These are phyloP conservation scores for Saccharata proteae DNA, from an alignment of 2,329 filamentous ascomycete genomes.

Conservation along the genomic window DNA sequence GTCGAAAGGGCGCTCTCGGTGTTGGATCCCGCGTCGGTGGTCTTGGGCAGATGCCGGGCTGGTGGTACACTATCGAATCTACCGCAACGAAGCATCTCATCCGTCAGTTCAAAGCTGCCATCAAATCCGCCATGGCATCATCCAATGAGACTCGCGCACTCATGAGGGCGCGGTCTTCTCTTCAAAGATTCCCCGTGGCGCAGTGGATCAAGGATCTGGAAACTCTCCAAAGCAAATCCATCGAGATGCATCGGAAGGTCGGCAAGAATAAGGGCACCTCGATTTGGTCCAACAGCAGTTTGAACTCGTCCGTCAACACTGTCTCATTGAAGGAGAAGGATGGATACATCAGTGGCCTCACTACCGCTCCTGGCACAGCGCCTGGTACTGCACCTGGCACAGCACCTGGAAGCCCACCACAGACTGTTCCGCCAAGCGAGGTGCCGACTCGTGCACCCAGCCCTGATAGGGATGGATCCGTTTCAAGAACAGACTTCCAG, in stretches of 20 bases:
- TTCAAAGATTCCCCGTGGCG: slow-evolving; percentile 54
- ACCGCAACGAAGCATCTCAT: slow-evolving; percentile 50
- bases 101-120: slow-evolving; percentile 53
- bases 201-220: slow-evolving; percentile 56
- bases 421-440: slow-evolving; percentile 1
- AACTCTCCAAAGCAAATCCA: slow-evolving; percentile 47
- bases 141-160: slow-evolving; percentile 43
- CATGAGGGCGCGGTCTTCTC: slow-evolving; percentile 53
- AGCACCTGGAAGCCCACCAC: slow-evolving; percentile 8
- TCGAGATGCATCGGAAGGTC: slow-evolving; percentile 40
- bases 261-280: slow-evolving; percentile 11
- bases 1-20: slow-evolving; percentile 54
- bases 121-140: slow-evolving; percentile 48
- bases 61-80: slow-evolving; percentile 59
- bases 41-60: slow-evolving; percentile 57
- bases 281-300: slow-evolving; percentile 6
- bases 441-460: slow-evolving; percentile 1
- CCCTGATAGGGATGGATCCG: too few relatives aligned
- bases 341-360: slow-evolving; percentile 9
- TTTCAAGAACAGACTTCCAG: too few relatives aligned
- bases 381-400: slow-evolving; percentile 11
- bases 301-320: slow-evolving; percentile 4
- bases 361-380: slow-evolving; percentile 11
- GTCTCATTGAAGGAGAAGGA: slow-evolving; percentile 2
- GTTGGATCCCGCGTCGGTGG: slow-evolving; percentile 55